Conservation (phyloP, 345 rosid genomes). For the Carallia pectinifolia region DNA sequence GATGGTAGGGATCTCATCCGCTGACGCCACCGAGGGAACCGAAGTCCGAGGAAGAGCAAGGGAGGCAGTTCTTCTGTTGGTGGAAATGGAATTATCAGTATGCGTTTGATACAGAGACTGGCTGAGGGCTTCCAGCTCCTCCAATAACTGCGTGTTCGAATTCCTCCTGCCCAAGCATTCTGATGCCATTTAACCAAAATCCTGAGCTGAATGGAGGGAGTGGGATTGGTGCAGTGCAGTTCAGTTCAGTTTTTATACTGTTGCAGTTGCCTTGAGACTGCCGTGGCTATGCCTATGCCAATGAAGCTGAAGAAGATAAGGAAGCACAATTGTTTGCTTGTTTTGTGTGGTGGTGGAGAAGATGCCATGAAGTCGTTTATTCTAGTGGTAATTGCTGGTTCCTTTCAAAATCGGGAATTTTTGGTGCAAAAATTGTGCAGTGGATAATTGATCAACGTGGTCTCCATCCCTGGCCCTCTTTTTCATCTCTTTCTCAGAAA, state of each 20-base stretch:
- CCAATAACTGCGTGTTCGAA: conserved; percentile 67
- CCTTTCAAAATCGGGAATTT: conserved; percentile 17
- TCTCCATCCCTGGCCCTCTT: too few relatives aligned
- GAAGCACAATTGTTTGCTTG: conserved; percentile 4
- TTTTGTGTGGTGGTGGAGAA: conserved; percentile 21
- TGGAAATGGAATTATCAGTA: conserved; percentile 3
- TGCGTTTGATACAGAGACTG: conserved; percentile 73
- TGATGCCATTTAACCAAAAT: conserved; percentile 36
- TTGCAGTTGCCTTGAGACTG: too few relatives aligned
- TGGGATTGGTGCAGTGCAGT: neutral
- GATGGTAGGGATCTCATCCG: conserved; percentile 34
- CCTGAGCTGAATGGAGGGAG: neutral
- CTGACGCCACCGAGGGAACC: conserved; percentile 33
- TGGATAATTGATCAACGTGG: neutral
- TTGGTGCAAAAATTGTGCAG: conserved; percentile 5
- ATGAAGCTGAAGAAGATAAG: conserved; percentile 18
- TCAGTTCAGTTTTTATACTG: too few relatives aligned
- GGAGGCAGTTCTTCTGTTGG: conserved; percentile 66
- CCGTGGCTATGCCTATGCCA: neutral
- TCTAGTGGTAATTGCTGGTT: conserved; percentile 17
- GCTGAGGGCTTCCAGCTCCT: conserved; percentile 82
- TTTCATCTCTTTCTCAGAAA: too few relatives aligned
- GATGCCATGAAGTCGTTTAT: conserved; percentile 2
- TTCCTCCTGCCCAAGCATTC: conserved; percentile 51
- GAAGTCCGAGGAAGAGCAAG: conserved; percentile 80